Conservation (phyloP, 768 basidiomycete genomes). For the Myochromella boudieri region DNA sequence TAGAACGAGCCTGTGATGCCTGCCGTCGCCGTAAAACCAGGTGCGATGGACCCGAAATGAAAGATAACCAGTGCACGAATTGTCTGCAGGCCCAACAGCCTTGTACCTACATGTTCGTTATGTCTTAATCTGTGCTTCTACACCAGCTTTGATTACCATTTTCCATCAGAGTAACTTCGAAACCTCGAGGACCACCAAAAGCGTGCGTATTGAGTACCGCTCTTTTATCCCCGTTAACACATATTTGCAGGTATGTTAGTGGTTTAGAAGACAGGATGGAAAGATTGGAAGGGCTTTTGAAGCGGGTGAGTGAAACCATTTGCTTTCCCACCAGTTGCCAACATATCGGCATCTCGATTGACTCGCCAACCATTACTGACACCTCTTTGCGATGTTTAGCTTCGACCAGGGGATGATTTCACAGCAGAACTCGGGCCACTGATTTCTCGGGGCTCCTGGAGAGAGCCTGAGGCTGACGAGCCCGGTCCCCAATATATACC, state of each 20-base stretch:
- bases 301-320: conserved; percentile 37
- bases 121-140: neutral
- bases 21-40: conserved; percentile 60
- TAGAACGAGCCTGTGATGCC: conserved; percentile 58
- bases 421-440: conserved; percentile 62
- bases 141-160: neutral
- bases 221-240: neutral
- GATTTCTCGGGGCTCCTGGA: conserved; percentile 68
- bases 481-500: too few relatives aligned
- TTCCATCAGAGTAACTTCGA: conserved; percentile 53
- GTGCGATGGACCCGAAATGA: conserved; percentile 58
- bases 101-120: conserved; percentile 61
- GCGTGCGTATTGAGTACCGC: conserved; percentile 41
- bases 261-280: conserved; percentile 60
- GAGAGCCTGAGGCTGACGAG: conserved; percentile 22
- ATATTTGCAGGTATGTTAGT: conserved; percentile 47
- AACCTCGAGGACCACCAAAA: conserved; percentile 67
- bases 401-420: conserved; percentile 63
- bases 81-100: conserved; percentile 48
- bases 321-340: neutral
- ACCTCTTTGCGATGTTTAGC: conserved; percentile 35
- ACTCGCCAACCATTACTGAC: neutral
- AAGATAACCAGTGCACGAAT: conserved; percentile 54
- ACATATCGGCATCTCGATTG: neutral
- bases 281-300: conserved; percentile 52